Percentiles rank a stretch among this genome's conserved stretches.
These are phyloP conservation scores for Leccinum disarticulatum DNA, from an alignment of 768 basidiomycete genomes.

Conservation along the genomic window DNA sequence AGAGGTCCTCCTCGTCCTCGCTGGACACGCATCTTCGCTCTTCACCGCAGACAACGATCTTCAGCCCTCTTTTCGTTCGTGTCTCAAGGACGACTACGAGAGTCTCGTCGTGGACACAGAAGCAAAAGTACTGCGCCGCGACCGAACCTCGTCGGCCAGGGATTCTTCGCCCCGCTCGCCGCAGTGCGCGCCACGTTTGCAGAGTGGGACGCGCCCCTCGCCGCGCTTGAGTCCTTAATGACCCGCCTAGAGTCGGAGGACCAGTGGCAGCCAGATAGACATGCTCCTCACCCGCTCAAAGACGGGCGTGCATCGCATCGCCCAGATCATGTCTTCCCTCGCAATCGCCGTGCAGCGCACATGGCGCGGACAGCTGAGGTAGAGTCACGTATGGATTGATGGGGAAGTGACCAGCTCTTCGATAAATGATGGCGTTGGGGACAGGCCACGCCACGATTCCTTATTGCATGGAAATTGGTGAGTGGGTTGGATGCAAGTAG, in stretches of 20 bases:
- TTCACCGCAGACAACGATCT: constrained; percentile 62
- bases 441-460: too few species aligned
- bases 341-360: constrained; percentile 75
- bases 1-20: constrained; percentile 82
- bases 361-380: constrained; percentile 74
- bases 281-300: constrained; percentile 68
- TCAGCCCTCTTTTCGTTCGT: constrained; percentile 59
- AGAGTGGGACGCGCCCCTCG: constrained; percentile 86
- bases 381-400: too few species aligned
- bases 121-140: constrained; percentile 70
- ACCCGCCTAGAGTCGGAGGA: constrained; percentile 56
- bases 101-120: constrained; percentile 78
- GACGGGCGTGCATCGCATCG: constrained; percentile 77
- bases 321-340: constrained; percentile 68
- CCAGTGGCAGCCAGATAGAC: constrained; percentile 72
- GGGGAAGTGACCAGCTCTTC: too few species aligned
- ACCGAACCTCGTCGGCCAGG: constrained; percentile 73
- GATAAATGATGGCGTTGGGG: too few species aligned
- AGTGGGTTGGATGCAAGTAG: too few species aligned
- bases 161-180: constrained; percentile 84
- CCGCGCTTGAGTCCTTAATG: constrained; percentile 64
- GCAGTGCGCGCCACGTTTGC: constrained; percentile 81
- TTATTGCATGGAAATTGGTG: too few species aligned
- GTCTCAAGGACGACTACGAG: constrained; percentile 76
- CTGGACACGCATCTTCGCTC: constrained; percentile 84